These are phyloP conservation scores for Sphagnurus paluster DNA, from an alignment of 1,284 basidiomycete species.

Conservation along the genomic window DNA sequence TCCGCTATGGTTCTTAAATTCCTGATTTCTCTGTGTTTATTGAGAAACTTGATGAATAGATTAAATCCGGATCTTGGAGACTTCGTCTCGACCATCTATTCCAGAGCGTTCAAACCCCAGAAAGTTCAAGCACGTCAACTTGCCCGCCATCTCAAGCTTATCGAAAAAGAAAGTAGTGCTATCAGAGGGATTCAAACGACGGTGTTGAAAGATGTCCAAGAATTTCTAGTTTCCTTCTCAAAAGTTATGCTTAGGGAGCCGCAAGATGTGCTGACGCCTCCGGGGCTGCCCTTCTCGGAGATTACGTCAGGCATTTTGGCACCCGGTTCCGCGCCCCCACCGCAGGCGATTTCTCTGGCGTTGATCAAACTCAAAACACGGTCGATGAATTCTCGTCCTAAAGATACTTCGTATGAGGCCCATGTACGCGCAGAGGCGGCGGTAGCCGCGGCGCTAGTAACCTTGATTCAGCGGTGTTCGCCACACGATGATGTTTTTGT, in stretches of 20 bases:
- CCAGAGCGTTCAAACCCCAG: conserved; percentile 44
- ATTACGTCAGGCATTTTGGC: background rate
- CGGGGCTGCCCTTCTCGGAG: conserved; percentile 18
- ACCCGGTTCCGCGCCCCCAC: background rate
- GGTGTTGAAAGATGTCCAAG: conserved; percentile 28
- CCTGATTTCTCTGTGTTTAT: background rate
- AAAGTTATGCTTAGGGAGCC: conserved; percentile 39
- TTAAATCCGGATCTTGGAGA: conserved; percentile 50
- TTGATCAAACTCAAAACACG: conserved; percentile 17
- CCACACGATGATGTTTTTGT: conserved; percentile 48
- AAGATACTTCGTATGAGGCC: conserved; percentile 40
- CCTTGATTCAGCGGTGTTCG: conserved; percentile 34
- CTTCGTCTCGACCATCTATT: conserved; percentile 51
- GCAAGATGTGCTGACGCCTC: conserved; percentile 33
- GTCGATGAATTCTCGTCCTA: background rate
- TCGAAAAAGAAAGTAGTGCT: conserved; percentile 20
- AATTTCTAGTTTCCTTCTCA: conserved; percentile 37
- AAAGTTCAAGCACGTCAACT: conserved; percentile 42
- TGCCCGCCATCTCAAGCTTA: conserved; percentile 32
- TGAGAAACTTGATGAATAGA: conserved; percentile 26
- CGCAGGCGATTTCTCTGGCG: conserved; percentile 7
- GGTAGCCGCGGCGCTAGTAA: conserved; percentile 43
- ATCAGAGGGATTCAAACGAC: conserved; percentile 20
- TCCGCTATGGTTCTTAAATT: conserved; percentile 19
- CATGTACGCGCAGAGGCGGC: conserved; percentile 47